Evolutionary conservation across 2,329 filamentous ascomycete genomes (phyloP).

Genomic region (Zarea fungicola): DNA sequence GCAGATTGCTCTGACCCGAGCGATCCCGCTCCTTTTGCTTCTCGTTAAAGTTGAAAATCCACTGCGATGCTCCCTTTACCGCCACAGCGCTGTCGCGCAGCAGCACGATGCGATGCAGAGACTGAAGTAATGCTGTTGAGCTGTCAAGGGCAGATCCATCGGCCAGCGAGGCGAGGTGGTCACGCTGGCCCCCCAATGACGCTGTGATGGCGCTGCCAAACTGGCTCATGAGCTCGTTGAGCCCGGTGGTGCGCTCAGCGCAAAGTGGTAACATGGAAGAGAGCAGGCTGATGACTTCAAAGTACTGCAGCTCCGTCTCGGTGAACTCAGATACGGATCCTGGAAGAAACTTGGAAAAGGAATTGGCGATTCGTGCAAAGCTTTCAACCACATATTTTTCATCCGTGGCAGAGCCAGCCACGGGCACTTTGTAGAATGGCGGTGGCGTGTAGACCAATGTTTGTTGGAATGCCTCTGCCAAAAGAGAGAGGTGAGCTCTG

Average conservation of each 20-base stretch:
- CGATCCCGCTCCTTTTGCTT: constrained; percentile 34
- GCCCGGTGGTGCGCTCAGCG: constrained; percentile 18
- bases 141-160: constrained; percentile 14
- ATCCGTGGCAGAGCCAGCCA: constrained; percentile 35
- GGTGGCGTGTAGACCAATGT: constrained; percentile 43
- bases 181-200: constrained; percentile 23
- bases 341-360: constrained; percentile 35
- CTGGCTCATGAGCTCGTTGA: constrained; percentile 22
- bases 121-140: constrained; percentile 24
- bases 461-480: constrained; percentile 49
- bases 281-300: constrained; percentile 38
- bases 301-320: constrained; percentile 38
- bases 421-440: constrained; percentile 44
- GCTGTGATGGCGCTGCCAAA: constrained; percentile 23
- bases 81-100: constrained; percentile 35
- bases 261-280: constrained; percentile 29
- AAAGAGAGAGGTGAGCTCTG: constrained; percentile 43
- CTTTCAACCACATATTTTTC: constrained; percentile 39
- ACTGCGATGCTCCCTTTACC: constrained; percentile 25
- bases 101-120: constrained; percentile 32
- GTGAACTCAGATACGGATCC: constrained; percentile 31
- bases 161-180: constrained; percentile 12
- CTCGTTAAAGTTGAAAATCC: constrained; percentile 33
- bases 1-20: constrained; percentile 32
- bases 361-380: constrained; percentile 37